phyloP scores from a whole-genome alignment of 106 monocot genomes.

The Dendrobium huoshanense region DNA sequence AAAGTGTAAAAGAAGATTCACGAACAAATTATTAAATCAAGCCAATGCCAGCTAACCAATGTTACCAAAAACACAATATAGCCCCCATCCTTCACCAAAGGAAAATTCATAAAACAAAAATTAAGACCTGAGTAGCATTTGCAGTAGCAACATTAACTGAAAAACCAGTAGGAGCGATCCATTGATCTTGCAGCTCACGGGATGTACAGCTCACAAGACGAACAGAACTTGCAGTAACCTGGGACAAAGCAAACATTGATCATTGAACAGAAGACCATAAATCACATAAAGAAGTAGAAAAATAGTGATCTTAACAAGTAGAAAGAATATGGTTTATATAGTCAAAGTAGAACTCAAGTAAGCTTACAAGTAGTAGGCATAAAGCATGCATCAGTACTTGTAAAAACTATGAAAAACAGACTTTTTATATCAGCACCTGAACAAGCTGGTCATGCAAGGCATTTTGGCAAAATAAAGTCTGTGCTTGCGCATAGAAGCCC shows the following conservation, averaged over 20 bases:
- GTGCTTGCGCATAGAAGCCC: slow-evolving; percentile 80
- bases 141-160: slow-evolving; percentile 98
- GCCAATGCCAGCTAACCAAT: neutral
- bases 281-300: neutral
- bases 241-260: slow-evolving; percentile 3
- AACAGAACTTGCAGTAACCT: slow-evolving; percentile 89
- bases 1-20: neutral
- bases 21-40: neutral
- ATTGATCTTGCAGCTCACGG: slow-evolving; percentile 79
- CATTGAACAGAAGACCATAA: neutral
- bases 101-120: slow-evolving; percentile 6
- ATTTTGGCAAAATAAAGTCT: slow-evolving; percentile 95
- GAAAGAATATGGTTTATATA: neutral
- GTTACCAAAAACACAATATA: neutral
- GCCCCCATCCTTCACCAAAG: neutral
- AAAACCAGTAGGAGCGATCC: slow-evolving; percentile 82
- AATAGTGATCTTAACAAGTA: neutral
- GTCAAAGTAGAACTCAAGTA: neutral
- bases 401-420: neutral
- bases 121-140: slow-evolving; percentile 75
- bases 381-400: slow-evolving; percentile 8
- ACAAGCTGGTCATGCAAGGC: slow-evolving; percentile 81
- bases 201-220: slow-evolving; percentile 71
- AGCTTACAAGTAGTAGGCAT: neutral
- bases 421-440: slow-evolving; percentile 44